Evolutionary conservation across 805 yeast species (phyloP).

Genomic region (Pichia scutulata): DNA sequence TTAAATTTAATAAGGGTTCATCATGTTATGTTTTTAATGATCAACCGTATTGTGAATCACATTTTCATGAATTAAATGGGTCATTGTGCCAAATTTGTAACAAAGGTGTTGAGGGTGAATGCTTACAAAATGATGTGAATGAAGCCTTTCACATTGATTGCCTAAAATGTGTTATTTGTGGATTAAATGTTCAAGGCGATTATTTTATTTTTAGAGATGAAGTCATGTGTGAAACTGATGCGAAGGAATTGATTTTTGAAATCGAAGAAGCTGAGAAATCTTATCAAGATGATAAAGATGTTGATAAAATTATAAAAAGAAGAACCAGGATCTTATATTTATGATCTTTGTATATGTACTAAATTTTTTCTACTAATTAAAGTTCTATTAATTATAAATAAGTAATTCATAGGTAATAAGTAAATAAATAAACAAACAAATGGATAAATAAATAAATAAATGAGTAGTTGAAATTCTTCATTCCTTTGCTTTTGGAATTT

Average conservation of each 20-base stretch:
- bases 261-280: conserved; percentile 9
- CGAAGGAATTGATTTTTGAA: conserved; percentile 16
- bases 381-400: background rate
- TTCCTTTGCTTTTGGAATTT: conserved; percentile 14
- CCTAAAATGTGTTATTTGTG: conserved; percentile 60
- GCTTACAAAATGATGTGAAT: conserved; percentile 66
- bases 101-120: conserved; percentile 80
- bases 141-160: conserved; percentile 75
- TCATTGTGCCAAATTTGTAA: conserved; percentile 68
- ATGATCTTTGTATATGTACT: conserved; percentile 6
- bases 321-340: conserved; percentile 27
- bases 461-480: background rate
- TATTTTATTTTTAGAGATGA: conserved; percentile 43
- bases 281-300: background rate
- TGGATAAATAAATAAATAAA: background rate
- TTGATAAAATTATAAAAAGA: conserved; percentile 24
- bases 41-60: conserved; percentile 72
- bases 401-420: no score
- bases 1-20: conserved; percentile 48
- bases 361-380: background rate
- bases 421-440: background rate
- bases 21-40: conserved; percentile 74
- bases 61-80: conserved; percentile 68
- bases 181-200: conserved; percentile 40
- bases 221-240: conserved; percentile 45